phyloP scores from a whole-genome alignment of 495 filamentous ascomycete species.

The Thermochaetoides thermophila region DNA sequence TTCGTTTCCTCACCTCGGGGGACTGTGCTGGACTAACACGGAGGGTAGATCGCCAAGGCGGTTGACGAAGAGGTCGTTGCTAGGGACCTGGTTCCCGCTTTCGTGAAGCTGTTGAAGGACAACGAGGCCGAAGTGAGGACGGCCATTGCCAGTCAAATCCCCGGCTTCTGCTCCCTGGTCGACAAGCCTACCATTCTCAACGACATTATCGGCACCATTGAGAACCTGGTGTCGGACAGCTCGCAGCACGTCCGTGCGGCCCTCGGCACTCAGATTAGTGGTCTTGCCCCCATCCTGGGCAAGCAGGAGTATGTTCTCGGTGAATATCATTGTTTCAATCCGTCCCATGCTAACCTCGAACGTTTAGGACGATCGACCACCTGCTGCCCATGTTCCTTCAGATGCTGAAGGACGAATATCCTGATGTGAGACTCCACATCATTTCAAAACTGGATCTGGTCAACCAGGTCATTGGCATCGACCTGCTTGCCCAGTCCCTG shows the following conservation, averaged over 20 bases:
- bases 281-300: constrained; percentile 88
- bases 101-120: constrained; percentile 94
- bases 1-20: background rate
- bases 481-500: constrained; percentile 87
- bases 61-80: constrained; percentile 94
- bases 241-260: constrained; percentile 95
- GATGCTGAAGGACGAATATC: constrained; percentile 99
- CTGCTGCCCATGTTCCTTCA: constrained; percentile 97
- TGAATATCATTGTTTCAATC: no score
- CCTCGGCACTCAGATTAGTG: constrained; percentile 91
- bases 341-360: no score
- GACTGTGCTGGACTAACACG: constrained; percentile 1
- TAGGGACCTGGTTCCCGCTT: constrained; percentile 87
- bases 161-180: constrained; percentile 82
- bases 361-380: constrained; percentile 87
- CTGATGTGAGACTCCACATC: constrained; percentile 92
- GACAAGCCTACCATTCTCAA: constrained; percentile 79
- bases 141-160: constrained; percentile 93
- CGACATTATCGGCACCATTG: constrained; percentile 92
- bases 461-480: constrained; percentile 97
- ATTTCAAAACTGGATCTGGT: constrained; percentile 97
- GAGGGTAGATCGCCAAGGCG: constrained; percentile 75
- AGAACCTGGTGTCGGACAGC: constrained; percentile 87
- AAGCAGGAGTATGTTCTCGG: constrained; percentile 84
- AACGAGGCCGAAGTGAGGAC: constrained; percentile 95